Evolutionary conservation across 768 basidiomycete species (phyloP), one percentile per base, ranked within the genome.

Genomic region (Asterophora lycoperdoides): DNA sequence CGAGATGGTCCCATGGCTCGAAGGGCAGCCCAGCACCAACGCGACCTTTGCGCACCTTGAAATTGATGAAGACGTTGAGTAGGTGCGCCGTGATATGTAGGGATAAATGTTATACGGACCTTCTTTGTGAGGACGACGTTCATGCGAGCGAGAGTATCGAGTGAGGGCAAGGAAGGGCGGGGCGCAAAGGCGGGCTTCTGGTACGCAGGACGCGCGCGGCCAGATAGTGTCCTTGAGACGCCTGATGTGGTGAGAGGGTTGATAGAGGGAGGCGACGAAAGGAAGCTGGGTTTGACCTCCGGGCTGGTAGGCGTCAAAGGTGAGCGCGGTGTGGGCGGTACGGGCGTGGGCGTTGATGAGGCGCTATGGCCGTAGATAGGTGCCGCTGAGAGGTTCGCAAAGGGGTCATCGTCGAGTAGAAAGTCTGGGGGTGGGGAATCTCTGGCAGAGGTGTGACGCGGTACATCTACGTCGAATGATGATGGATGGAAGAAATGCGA

Each of bases 381-480:
- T 32, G 55, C 52, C n/a, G 64, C 45, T 32, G 73, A 67, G 11
- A 84, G 69, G 52, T 82, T 79, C 17, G 86, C 86, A 56, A 89
- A 89, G 1, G 86, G 86, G 57, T 89, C 86, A 44, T 83, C 80
- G 56, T 87, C 86, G 19, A 85, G 68, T 15, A 86, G 71, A 52
- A 69, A 75, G n/a, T 61, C 64, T 13, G 68, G 69, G 1, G 74
- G 72, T 5, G 71, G 67, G 10, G 71, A 72, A 54, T 54, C 39
- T 58, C 44, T 48, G 13, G 52, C 29, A 30, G 52, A 59, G 23
- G 45, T 18, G 17, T 49, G 50, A 11, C 62, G 62, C 38, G 69
- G 52, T 18, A 58, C 56, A 36, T 19, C 54, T 18, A 58, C 56
- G 36, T 19, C 54, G 8, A 15, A 33, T 32, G 56, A 37, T 13